phyloP scores from a whole-genome alignment of 257 asterid species.

The Penstemon eatonii region DNA sequence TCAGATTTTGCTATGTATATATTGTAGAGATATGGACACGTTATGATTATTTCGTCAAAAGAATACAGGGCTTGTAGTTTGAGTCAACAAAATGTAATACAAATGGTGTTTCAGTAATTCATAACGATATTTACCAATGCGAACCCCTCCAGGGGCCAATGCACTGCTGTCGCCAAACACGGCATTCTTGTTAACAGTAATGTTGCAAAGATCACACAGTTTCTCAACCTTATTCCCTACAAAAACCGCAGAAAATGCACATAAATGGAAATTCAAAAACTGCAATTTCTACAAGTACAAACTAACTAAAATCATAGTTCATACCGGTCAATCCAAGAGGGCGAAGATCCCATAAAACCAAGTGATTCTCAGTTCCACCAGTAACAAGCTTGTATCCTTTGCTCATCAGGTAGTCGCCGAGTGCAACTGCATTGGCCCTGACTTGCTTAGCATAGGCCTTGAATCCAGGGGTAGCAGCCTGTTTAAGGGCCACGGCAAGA shows the following conservation, averaged over 20 bases:
- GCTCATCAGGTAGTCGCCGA: conserved; percentile 79
- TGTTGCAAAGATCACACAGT: conserved; percentile 87
- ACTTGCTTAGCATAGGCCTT: conserved; percentile 94
- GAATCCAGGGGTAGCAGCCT: conserved; percentile 76
- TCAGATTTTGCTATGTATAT: no score
- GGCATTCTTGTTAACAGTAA: conserved; percentile 96
- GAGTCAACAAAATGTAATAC: no score
- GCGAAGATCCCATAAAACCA: conserved; percentile 98
- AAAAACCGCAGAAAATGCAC: conserved; percentile 12
- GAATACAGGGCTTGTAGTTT: no score
- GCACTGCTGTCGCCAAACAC: conserved; percentile 99
- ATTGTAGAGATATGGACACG: no score
- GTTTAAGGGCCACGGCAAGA: conserved; percentile 93
- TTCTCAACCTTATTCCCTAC: conserved; percentile 97
- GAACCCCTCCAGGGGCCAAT: conserved; percentile 98
- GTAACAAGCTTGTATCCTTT: conserved; percentile 87
- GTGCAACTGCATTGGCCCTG: conserved; percentile 89
- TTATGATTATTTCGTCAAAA: no score
- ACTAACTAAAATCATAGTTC: background rate
- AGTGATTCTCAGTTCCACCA: conserved; percentile 94
- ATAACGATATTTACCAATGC: conserved; percentile 63
- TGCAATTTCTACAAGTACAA: background rate
- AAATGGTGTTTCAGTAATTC: background rate
- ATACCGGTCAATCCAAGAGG: conserved; percentile 97
- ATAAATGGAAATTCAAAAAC: background rate